Evolutionary conservation across 495 filamentous ascomycete genomes (phyloP).

Genomic region (Stereocaulon alpinum): DNA sequence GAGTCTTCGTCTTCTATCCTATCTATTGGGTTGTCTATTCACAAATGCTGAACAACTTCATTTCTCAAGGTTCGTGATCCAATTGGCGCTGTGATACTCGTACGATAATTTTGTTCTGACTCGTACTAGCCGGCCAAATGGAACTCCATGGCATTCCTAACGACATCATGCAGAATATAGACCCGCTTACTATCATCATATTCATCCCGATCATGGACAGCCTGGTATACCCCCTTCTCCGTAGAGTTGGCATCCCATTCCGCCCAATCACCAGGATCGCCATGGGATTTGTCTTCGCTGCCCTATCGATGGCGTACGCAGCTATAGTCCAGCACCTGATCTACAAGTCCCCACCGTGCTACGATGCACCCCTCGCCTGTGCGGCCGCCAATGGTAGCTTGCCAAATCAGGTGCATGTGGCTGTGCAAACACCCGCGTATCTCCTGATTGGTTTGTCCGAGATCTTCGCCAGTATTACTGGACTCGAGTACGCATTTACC

Average conservation of each 20-base stretch:
- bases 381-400: slow-evolving; percentile 19
- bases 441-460: slow-evolving; percentile 62
- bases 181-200: slow-evolving; percentile 67
- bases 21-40: slow-evolving; percentile 45
- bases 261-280: slow-evolving; percentile 68
- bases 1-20: slow-evolving; percentile 49
- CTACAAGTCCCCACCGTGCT: slow-evolving; percentile 53
- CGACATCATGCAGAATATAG: slow-evolving; percentile 68
- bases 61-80: slow-evolving; percentile 30
- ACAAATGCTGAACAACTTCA: slow-evolving; percentile 36
- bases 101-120: not conserved
- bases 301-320: slow-evolving; percentile 54
- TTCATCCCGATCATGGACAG: slow-evolving; percentile 67
- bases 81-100: not conserved
- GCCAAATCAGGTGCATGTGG: slow-evolving; percentile 43
- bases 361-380: slow-evolving; percentile 41
- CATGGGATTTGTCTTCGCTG: slow-evolving; percentile 51
- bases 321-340: slow-evolving; percentile 60
- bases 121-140: slow-evolving; percentile 64
- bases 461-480: slow-evolving; percentile 58
- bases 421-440: slow-evolving; percentile 54
- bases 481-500: slow-evolving; percentile 63
- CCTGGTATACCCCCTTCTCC: slow-evolving; percentile 57
- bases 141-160: slow-evolving; percentile 60
- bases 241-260: slow-evolving; percentile 52